A percentile compares a stretch with the other conserved stretches of the same genome.
These are phyloP conservation scores for Colletotrichum sp. DNA, from an alignment of 2,329 filamentous ascomycete genomes.

Conservation along the genomic window DNA sequence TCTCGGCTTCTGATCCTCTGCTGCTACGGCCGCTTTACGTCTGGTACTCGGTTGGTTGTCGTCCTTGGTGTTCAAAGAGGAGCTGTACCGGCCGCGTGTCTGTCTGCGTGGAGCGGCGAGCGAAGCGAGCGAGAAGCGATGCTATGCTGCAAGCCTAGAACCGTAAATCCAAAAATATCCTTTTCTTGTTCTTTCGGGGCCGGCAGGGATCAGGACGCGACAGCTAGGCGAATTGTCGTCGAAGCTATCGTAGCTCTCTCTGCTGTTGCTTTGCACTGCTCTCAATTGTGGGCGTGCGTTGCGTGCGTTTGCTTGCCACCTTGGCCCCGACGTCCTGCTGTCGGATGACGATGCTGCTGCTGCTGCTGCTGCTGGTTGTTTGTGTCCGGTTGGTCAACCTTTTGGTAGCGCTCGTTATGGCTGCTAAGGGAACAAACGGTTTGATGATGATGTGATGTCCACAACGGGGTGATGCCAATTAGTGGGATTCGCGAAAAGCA, in stretches of 20 bases:
- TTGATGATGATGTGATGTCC: not conserved
- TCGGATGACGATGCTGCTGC: not conserved
- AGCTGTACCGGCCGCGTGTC: not conserved
- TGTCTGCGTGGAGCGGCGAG: not conserved
- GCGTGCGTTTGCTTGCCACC: not conserved
- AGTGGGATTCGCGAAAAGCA: not conserved
- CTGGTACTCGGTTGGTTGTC: not conserved
- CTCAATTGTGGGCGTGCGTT: not conserved
- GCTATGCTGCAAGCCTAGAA: not conserved
- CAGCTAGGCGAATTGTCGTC: not conserved
- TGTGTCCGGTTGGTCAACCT: not conserved
- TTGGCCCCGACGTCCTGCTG: not conserved
- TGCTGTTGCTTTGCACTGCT: not conserved
- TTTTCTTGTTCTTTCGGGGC: not conserved
- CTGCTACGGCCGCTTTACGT: not conserved
- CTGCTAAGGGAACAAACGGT: not conserved
- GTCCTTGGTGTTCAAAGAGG: not conserved
- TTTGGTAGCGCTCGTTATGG: not conserved
- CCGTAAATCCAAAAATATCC: conserved; percentile 16
- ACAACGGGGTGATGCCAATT: not conserved
- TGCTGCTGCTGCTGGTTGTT: not conserved
- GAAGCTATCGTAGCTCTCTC: not conserved
- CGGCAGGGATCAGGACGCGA: not conserved
- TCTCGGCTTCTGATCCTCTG: not conserved
- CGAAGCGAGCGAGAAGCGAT: not conserved